These are phyloP conservation scores for Candida endomychidarum DNA, from an alignment of 805 yeast genomes.

Conservation along the genomic window DNA sequence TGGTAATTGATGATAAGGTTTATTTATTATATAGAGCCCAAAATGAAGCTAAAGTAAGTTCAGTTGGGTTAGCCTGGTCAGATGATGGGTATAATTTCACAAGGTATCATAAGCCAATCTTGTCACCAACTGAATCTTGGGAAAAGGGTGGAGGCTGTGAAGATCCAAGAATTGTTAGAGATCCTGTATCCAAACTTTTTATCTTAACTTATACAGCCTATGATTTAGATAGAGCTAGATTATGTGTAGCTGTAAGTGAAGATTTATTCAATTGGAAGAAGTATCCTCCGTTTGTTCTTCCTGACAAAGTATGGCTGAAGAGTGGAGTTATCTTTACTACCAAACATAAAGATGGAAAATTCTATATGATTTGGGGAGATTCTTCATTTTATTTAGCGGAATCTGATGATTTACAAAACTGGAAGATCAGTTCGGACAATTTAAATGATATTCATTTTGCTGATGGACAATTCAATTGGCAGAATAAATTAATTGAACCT, in stretches of 20 bases:
- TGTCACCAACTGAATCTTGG: slow-evolving; percentile 39
- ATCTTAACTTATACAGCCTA: slow-evolving; percentile 43
- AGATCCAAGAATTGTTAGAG: slow-evolving; percentile 43
- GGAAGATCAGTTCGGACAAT: slow-evolving; percentile 26
- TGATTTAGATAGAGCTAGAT: slow-evolving; percentile 32
- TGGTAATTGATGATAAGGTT: slow-evolving; percentile 38
- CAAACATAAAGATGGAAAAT: slow-evolving; percentile 30
- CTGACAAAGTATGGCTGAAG: slow-evolving; percentile 36
- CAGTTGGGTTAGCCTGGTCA: slow-evolving; percentile 44
- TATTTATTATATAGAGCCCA: slow-evolving; percentile 42
- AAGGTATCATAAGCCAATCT: slow-evolving; percentile 30
- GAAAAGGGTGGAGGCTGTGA: slow-evolving; percentile 43
- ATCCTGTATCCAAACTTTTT: slow-evolving; percentile 33
- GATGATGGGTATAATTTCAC: slow-evolving; percentile 36
- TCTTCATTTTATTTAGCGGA: slow-evolving; percentile 37
- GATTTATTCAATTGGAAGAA: slow-evolving; percentile 41
- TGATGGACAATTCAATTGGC: slow-evolving; percentile 28
- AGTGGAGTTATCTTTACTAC: slow-evolving; percentile 41
- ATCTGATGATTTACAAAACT: slow-evolving; percentile 33
- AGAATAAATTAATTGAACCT: slow-evolving; percentile 38
- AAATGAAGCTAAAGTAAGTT: slow-evolving; percentile 29
- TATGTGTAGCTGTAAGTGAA: slow-evolving; percentile 39
- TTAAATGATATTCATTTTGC: slow-evolving; percentile 25
- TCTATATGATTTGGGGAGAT: slow-evolving; percentile 47
- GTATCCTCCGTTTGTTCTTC: slow-evolving; percentile 33